Evolutionary conservation across 139 green algal genomes (phyloP).

Genomic region (Chlamydomonas incerta): DNA sequence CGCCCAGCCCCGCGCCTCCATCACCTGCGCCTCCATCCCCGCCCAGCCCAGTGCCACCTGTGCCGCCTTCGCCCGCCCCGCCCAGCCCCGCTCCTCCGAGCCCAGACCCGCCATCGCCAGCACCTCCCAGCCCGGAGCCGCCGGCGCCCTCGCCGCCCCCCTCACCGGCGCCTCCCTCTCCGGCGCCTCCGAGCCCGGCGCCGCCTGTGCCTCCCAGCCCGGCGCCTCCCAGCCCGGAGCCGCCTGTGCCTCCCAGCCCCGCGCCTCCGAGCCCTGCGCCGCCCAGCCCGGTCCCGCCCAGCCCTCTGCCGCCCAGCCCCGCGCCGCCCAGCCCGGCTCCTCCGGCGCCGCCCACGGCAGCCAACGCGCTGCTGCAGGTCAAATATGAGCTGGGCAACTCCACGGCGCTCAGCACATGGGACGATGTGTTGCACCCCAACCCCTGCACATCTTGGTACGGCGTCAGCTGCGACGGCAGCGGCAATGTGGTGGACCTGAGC

Average conservation of each 20-base stretch:
- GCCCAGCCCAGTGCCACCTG: too few species aligned
- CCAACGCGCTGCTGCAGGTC: not conserved
- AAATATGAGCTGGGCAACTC: not conserved
- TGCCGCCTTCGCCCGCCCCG: too few species aligned
- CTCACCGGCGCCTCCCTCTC: not conserved
- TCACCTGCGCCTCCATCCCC: not conserved
- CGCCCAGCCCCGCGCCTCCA: not conserved
- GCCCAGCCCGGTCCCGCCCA: too few species aligned
- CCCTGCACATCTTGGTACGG: not conserved
- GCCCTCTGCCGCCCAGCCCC: too few species aligned
- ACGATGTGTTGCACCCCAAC: not conserved
- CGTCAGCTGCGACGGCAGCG: not conserved
- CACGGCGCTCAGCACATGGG: constrained; percentile 16
- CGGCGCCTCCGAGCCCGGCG: too few species aligned
- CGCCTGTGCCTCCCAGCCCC: too few species aligned
- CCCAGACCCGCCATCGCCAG: not conserved
- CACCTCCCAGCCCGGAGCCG: too few species aligned
- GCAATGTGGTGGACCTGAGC: not conserved
- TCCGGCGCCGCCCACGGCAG: not conserved
- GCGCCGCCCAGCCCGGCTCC: too few species aligned
- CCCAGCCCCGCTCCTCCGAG: not conserved
- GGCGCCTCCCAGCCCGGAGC: too few species aligned
- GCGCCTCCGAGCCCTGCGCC: too few species aligned
- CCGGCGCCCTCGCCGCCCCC: not conserved
- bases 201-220: too few species aligned